phyloP scores from a whole-genome alignment of 768 basidiomycete species.

The Auriscalpium microsporum region DNA sequence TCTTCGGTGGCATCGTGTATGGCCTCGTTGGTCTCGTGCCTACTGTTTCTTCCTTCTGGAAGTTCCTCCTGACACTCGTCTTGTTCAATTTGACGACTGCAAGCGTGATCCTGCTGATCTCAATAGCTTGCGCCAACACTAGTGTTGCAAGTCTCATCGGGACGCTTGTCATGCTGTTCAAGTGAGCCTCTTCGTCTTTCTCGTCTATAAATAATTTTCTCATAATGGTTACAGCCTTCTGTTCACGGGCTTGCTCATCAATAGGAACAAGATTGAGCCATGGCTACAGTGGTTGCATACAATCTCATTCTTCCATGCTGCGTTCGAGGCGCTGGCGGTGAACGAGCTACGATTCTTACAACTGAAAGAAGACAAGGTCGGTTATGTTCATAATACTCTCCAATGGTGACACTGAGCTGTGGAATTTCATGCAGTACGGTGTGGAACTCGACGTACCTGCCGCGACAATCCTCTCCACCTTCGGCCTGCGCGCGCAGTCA shows the following conservation, averaged over 20 bases:
- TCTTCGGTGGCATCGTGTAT: conserved; percentile 95
- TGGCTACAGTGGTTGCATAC: conserved; percentile 82
- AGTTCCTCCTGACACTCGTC: conserved; percentile 92
- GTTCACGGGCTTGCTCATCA: conserved; percentile 93
- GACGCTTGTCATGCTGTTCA: conserved; percentile 95
- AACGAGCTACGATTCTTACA: conserved; percentile 94
- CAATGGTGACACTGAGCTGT: background rate
- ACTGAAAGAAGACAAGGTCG: conserved; percentile 81
- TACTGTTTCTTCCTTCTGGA: conserved; percentile 88
- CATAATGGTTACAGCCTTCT: conserved; percentile 50
- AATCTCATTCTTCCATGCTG: conserved; percentile 96
- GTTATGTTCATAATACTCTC: conserved; percentile 15
- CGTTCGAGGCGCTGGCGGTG: conserved; percentile 94
- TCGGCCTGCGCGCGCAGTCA: conserved; percentile 88
- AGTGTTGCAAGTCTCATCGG: conserved; percentile 92
- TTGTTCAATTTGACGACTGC: conserved; percentile 96
- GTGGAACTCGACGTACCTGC: conserved; percentile 95
- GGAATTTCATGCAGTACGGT: conserved; percentile 59
- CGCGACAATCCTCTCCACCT: conserved; percentile 89
- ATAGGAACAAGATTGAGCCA: conserved; percentile 73
- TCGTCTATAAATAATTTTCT: background rate
- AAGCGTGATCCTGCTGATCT: conserved; percentile 82
- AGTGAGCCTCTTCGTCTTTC: conserved; percentile 46
- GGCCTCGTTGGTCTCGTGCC: conserved; percentile 92
- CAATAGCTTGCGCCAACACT: conserved; percentile 79